A percentile compares a stretch with the other conserved stretches of the same genome.
These are phyloP conservation scores for Neurospora sp. DNA, from an alignment of 2,329 filamentous ascomycete species.

Conservation along the genomic window DNA sequence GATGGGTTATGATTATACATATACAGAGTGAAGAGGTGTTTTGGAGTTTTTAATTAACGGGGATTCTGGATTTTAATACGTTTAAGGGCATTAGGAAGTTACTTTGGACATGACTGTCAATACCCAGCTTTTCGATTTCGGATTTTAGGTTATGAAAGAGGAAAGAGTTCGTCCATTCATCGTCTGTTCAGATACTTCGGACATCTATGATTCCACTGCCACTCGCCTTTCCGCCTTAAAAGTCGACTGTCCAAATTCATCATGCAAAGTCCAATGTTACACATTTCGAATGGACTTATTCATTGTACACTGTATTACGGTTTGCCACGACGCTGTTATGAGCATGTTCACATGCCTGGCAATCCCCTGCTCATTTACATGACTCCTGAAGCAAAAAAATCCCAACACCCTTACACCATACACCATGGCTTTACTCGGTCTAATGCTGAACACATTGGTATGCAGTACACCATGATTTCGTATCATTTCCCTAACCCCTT, in stretches of 20 bases:
- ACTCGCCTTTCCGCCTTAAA: not conserved
- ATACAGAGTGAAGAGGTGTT: slow-evolving; percentile 2
- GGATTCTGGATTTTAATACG: not conserved
- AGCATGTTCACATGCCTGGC: not conserved
- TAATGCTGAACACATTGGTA: not conserved
- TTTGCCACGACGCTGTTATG: not conserved
- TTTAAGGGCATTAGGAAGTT: not conserved
- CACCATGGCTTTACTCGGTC: not conserved
- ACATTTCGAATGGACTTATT: not conserved
- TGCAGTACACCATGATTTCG: not conserved
- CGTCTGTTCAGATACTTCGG: not conserved
- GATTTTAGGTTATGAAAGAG: not conserved
- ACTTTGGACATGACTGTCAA: not conserved
- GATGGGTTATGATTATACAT: slow-evolving; percentile 3
- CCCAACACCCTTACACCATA: not conserved
- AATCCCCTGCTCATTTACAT: not conserved
- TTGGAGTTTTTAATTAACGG: not conserved
- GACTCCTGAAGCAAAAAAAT: not conserved
- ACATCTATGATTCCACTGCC: not conserved
- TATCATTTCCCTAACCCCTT: not conserved
- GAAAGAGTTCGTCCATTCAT: not conserved
- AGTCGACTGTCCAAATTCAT: not conserved
- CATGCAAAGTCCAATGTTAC: not conserved
- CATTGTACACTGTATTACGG: not conserved
- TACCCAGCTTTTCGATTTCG: not conserved